Evolutionary conservation across 306 rosid species (phyloP).

Genomic region (Canavalia gladiata): DNA sequence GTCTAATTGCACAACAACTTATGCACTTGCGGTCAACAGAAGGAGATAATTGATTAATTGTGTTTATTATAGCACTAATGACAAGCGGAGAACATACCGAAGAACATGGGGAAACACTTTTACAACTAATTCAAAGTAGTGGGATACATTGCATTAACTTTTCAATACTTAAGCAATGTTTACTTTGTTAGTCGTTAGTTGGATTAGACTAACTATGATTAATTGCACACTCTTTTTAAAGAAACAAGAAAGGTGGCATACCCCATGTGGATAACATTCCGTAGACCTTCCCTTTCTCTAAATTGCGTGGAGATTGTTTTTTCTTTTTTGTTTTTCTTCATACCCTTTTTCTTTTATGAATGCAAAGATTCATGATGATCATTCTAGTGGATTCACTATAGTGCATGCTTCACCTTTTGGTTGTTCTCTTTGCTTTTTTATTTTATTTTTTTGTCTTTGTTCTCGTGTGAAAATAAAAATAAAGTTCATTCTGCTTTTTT

Average conservation of each 20-base stretch:
- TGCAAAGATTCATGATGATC: constrained; percentile 73
- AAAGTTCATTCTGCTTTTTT: constrained; percentile 66
- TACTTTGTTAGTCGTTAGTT: constrained; percentile 41
- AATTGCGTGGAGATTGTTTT: constrained; percentile 47
- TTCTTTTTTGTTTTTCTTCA: constrained; percentile 31
- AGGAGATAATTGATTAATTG: constrained; percentile 43
- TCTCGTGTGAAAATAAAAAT: constrained; percentile 48
- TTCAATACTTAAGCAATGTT: constrained; percentile 45
- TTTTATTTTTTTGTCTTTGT: constrained; percentile 19
- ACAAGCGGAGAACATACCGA: constrained; percentile 37
- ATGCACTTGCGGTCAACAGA: constrained; percentile 43
- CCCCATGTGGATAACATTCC: constrained; percentile 61
- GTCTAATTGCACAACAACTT: constrained; percentile 39
- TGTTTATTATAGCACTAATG: constrained; percentile 38
- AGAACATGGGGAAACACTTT: constrained; percentile 49
- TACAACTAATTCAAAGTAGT: constrained; percentile 49
- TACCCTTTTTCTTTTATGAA: constrained; percentile 58
- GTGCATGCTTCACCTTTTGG: constrained; percentile 72
- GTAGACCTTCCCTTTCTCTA: constrained; percentile 51
- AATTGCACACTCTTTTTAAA: constrained; percentile 55
- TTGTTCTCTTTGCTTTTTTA: constrained; percentile 51
- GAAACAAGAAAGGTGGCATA: constrained; percentile 59
- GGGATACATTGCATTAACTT: constrained; percentile 49
- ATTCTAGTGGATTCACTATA: constrained; percentile 75
- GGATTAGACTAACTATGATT: constrained; percentile 64